Base-by-base conservation (phyloP, 306 rosid species). In the Ammopiptanthus mongolicus region DNA sequence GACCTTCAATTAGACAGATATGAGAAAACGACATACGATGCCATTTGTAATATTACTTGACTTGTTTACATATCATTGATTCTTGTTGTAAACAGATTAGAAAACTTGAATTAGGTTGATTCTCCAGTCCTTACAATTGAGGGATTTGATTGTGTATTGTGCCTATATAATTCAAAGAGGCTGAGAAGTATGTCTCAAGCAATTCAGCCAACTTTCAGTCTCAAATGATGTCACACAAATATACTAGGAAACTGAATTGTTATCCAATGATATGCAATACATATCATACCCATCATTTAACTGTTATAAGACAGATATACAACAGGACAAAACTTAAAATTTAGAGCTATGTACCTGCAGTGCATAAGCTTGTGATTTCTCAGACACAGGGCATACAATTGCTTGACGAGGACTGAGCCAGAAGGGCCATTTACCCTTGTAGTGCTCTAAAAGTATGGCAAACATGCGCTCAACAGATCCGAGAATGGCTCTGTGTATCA, bases 391-490 rank as follows among this genome's bases (percentile, higher is more conserved):
- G 85, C 98, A 94, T 50, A 94, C 86, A 86, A 94, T 90, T 1
- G 96, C 91, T 83, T 94, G 98, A 56, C 96, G 98, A 60, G 98
- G 97, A 86, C 97, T 94, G 60, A 94, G 97, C 97, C 98, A 94
- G 79, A 94, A 90, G 62, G 98, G 98, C 97, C 98, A 94, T 81
- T 91, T 94, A 29, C 98, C 98, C 82, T 91, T 91, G 83, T 87
- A 94, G 84, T 94, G 96, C 88, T 91, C 98, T 84, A 94, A 81
- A 66, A 94, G 84, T 61, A 91, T 91, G 61, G 96, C 97, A 90
- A 94, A 89, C 97, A 94, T 91, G 36, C 98, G 88, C 72, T 91
- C 96, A 77, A 91, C 97, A 66, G 98, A 91, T 57, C 98, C 97
- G 65, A 94, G 86, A 75, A 94, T 78, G 55, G 98, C 97, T 87